A percentile compares a stretch with the other conserved stretches of the same genome.
phyloP scores from a whole-genome alignment of 164 flowering plant species.

The Kalanchoe fedtschenkoi region DNA sequence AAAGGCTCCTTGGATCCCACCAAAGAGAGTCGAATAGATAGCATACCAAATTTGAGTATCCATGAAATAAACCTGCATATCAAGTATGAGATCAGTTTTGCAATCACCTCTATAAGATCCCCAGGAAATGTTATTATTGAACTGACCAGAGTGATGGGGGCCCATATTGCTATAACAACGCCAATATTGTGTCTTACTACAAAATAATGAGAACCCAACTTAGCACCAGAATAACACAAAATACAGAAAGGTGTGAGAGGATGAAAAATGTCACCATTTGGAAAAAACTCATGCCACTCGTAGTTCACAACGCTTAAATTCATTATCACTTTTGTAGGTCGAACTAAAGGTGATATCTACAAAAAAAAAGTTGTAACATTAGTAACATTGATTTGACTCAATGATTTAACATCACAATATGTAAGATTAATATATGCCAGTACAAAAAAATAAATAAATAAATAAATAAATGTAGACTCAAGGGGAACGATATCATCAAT shows the following conservation, averaged over 20 bases:
- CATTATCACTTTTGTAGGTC: slow-evolving; percentile 71
- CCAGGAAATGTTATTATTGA: background rate
- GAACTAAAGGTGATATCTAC: slow-evolving; percentile 69
- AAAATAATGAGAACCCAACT: slow-evolving; percentile 15
- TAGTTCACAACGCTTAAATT: slow-evolving; percentile 35
- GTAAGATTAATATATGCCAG: background rate
- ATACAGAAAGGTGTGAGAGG: background rate
- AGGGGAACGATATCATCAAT: background rate
- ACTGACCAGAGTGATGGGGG: slow-evolving; percentile 87
- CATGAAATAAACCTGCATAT: slow-evolving; percentile 81
- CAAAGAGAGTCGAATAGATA: slow-evolving; percentile 75
- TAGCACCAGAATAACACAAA: slow-evolving; percentile 12
- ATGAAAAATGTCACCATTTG: slow-evolving; percentile 42
- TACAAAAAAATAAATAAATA: background rate
- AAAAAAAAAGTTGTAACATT: background rate
- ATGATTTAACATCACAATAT: background rate
- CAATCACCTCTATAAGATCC: background rate
- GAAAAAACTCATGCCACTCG: slow-evolving; percentile 96
- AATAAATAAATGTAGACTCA: background rate
- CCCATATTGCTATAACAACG: slow-evolving; percentile 83
- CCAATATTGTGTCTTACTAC: slow-evolving; percentile 64
- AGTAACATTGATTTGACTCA: background rate
- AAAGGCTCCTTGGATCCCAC: slow-evolving; percentile 91
- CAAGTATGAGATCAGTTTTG: background rate
- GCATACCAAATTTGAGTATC: slow-evolving; percentile 99